A percentile compares a stretch with the other conserved stretches of the same genome.
These are phyloP conservation scores for Aspergillus amoenus DNA, from an alignment of 2,329 filamentous ascomycete genomes.

Conservation along the genomic window DNA sequence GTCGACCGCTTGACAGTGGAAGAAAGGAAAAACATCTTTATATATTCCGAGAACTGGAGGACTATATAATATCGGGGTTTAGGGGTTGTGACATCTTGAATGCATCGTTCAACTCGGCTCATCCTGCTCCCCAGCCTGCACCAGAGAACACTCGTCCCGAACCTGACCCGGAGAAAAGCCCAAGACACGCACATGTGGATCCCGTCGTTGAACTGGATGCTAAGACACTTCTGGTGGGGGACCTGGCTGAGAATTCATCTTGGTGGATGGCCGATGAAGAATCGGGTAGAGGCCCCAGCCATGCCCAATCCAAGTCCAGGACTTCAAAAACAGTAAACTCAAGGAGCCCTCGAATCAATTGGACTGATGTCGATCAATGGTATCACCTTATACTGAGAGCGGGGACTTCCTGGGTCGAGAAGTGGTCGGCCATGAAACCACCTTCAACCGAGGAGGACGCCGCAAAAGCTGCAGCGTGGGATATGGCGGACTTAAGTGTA, in stretches of 20 bases:
- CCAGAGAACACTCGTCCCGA: constrained; percentile 28
- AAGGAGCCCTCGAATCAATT: constrained; percentile 71
- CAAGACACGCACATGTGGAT: constrained; percentile 28
- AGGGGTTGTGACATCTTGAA: constrained; percentile 72
- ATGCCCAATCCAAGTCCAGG: constrained; percentile 26
- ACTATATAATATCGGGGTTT: constrained; percentile 71
- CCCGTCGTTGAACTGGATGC: constrained; percentile 66
- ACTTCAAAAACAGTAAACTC: constrained; percentile 48
- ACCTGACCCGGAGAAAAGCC: constrained; percentile 5
- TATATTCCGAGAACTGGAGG: constrained; percentile 74
- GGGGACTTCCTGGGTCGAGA: constrained; percentile 64
- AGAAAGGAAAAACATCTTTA: constrained; percentile 46
- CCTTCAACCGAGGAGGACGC: constrained; percentile 28
- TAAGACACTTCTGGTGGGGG: constrained; percentile 70
- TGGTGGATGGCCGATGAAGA: constrained; percentile 72
- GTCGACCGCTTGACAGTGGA: constrained; percentile 22
- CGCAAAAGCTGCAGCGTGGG: constrained; percentile 30
- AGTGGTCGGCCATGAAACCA: constrained; percentile 56
- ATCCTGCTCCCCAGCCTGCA: constrained; percentile 42
- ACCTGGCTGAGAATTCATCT: constrained; percentile 75
- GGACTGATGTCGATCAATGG: constrained; percentile 70
- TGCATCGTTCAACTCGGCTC: constrained; percentile 65
- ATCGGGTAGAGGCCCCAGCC: constrained; percentile 32
- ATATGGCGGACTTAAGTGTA: constrained; percentile 44
- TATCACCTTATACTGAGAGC: constrained; percentile 68